A percentile compares a stretch with the other conserved stretches of the same genome.
Evolutionary conservation across 495 filamentous ascomycete species (phyloP).

Genomic region (Aspergillus affinis): DNA sequence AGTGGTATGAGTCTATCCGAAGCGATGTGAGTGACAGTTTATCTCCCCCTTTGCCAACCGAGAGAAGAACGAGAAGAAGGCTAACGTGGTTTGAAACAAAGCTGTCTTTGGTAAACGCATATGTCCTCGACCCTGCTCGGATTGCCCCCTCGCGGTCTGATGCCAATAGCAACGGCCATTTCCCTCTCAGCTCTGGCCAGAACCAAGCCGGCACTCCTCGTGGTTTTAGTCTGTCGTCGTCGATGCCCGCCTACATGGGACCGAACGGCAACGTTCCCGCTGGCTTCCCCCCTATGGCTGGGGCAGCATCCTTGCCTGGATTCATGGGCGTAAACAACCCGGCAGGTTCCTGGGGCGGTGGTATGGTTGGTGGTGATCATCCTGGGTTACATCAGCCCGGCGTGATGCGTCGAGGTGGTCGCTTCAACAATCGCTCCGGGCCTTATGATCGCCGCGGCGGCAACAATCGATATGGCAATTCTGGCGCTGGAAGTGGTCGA

Average conservation of each 20-base stretch:
- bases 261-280: conserved; percentile 27
- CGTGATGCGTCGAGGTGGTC: conserved; percentile 57
- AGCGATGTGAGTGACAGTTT: conserved; percentile 65
- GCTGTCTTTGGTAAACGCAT: conserved; percentile 87
- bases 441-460: conserved; percentile 61
- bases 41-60: not conserved
- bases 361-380: conserved; percentile 33
- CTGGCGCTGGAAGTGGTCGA: conserved; percentile 31
- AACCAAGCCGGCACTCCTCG: conserved; percentile 81
- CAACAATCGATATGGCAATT: conserved; percentile 23
- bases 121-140: conserved; percentile 89
- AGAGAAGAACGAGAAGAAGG: not conserved
- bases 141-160: conserved; percentile 90
- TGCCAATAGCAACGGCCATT: conserved; percentile 96
- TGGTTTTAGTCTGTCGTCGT: conserved; percentile 76
- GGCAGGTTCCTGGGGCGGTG: conserved; percentile 49
- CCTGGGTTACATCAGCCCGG: conserved; percentile 54
- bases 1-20: conserved; percentile 80
- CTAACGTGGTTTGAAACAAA: conserved; percentile 34
- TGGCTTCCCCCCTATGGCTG: conserved; percentile 31
- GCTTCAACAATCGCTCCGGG: conserved; percentile 49
- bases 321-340: conserved; percentile 56
- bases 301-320: conserved; percentile 40
- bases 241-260: conserved; percentile 55
- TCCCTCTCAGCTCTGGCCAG: conserved; percentile 72